Evolutionary conservation across 2,329 filamentous ascomycete genomes (phyloP).

Genomic region (Aspergillus spinulosporus): DNA sequence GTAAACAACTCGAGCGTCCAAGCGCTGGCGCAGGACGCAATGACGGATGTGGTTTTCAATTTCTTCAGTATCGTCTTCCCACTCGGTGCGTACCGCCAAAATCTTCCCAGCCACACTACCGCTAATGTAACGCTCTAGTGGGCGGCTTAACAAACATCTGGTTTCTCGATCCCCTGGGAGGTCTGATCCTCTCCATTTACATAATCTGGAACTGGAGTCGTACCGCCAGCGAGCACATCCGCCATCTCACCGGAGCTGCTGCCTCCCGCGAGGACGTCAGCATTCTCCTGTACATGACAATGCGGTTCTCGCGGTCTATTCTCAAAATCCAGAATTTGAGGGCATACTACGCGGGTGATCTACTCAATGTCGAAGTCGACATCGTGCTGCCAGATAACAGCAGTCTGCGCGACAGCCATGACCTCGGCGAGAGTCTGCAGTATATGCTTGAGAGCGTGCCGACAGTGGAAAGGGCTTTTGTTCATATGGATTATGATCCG

Average conservation of each 20-base stretch:
- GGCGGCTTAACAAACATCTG: conserved; percentile 46
- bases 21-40: conserved; percentile 68
- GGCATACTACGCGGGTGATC: conserved; percentile 63
- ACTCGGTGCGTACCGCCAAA: conserved; percentile 46
- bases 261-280: conserved; percentile 67
- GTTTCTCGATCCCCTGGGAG: conserved; percentile 63
- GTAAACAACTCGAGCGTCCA: conserved; percentile 85
- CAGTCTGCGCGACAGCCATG: conserved; percentile 59
- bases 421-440: conserved; percentile 61
- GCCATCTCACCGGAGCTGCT: conserved; percentile 61
- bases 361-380: conserved; percentile 64
- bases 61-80: conserved; percentile 85
- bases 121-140: conserved; percentile 22
- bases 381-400: conserved; percentile 60
- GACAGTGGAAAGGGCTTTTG: conserved; percentile 49
- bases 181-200: conserved; percentile 60
- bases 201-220: conserved; percentile 63
- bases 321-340: conserved; percentile 63
- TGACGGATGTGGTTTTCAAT: conserved; percentile 87
- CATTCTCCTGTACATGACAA: conserved; percentile 83
- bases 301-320: conserved; percentile 89
- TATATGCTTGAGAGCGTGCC: conserved; percentile 59
- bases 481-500: conserved; percentile 51
- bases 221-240: conserved; percentile 63
- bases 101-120: neutral